Conservation (phyloP, 78 protist species). For the Chrysochromulina parva region DNA sequence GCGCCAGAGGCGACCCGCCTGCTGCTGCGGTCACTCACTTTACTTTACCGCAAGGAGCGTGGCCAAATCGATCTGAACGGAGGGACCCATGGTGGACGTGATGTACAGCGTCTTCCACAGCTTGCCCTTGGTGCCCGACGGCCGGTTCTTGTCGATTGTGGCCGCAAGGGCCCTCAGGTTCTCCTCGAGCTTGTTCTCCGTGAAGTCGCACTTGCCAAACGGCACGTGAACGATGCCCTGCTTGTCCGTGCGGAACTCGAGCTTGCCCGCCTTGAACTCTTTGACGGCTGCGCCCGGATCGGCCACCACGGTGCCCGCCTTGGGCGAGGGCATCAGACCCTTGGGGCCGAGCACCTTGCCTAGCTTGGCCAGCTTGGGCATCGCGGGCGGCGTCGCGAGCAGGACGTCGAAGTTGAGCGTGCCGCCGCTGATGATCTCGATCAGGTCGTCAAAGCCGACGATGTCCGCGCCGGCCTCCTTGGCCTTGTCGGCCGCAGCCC, state of each 20-base stretch:
- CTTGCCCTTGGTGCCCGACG: constrained; percentile 19
- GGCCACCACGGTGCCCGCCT: constrained; percentile 17
- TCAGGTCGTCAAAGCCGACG: constrained; percentile 31
- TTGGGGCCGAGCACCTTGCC: constrained; percentile 43
- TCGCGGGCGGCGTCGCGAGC: constrained; percentile 40
- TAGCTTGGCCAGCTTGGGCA: constrained; percentile 38
- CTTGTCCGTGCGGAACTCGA: constrained; percentile 39
- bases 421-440: constrained; percentile 17
- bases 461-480: constrained; percentile 45
- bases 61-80: constrained; percentile 1
- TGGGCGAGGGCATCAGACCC: constrained; percentile 44
- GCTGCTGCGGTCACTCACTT: no score
- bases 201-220: constrained; percentile 12
- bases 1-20: no score
- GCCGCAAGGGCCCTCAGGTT: background rate
- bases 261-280: constrained; percentile 41
- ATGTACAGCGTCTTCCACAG: background rate
- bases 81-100: constrained; percentile 27
- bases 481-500: background rate
- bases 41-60: constrained; percentile 25
- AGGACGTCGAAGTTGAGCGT: constrained; percentile 27
- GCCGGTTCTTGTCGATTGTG: constrained; percentile 22
- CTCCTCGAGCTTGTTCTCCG: background rate
- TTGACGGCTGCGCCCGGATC: background rate
- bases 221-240: constrained; percentile 46